Conservation (phyloP, 2,329 filamentous ascomycete species). For the Clarireedia homoeocarpa region DNA sequence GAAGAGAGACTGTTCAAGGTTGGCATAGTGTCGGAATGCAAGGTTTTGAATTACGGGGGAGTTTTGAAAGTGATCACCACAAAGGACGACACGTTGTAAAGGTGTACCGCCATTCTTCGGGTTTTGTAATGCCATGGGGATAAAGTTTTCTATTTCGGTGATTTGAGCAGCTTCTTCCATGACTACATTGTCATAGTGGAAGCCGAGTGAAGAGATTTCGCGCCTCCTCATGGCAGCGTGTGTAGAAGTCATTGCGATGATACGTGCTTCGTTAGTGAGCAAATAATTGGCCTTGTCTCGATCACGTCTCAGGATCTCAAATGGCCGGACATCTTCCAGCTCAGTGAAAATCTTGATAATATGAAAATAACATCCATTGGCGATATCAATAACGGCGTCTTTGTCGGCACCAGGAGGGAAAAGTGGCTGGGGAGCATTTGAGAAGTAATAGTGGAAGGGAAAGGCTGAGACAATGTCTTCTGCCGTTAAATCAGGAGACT, state of each 20-base stretch:
- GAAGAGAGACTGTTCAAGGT: conserved; percentile 93
- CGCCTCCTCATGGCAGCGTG: conserved; percentile 91
- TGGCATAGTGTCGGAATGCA: conserved; percentile 89
- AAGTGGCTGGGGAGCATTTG: conserved; percentile 76
- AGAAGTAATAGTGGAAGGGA: conserved; percentile 83
- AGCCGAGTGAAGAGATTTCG: conserved; percentile 86
- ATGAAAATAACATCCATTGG: conserved; percentile 79
- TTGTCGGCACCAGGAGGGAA: conserved; percentile 62
- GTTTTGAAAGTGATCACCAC: conserved; percentile 94
- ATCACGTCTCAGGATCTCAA: conserved; percentile 83
- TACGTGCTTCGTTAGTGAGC: conserved; percentile 88
- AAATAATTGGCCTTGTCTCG: conserved; percentile 95
- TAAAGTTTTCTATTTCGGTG: conserved; percentile 94
- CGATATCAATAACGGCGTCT: conserved; percentile 65
- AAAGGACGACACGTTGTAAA: conserved; percentile 82
- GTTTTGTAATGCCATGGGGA: conserved; percentile 87
- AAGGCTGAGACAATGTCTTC: conserved; percentile 65
- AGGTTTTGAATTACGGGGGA: conserved; percentile 92
- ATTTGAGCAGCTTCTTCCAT: conserved; percentile 99
- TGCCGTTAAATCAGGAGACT: conserved; percentile 45
- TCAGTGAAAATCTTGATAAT: conserved; percentile 86
- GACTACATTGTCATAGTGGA: conserved; percentile 94
- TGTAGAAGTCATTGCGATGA: conserved; percentile 97
- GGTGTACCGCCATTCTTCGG: conserved; percentile 63
- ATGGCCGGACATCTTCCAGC: conserved; percentile 86